Evolutionary conservation across 805 yeast genomes (phyloP), one percentile per base, ranked within the genome.

Genomic region (Yamadazyma nakazawae): DNA sequence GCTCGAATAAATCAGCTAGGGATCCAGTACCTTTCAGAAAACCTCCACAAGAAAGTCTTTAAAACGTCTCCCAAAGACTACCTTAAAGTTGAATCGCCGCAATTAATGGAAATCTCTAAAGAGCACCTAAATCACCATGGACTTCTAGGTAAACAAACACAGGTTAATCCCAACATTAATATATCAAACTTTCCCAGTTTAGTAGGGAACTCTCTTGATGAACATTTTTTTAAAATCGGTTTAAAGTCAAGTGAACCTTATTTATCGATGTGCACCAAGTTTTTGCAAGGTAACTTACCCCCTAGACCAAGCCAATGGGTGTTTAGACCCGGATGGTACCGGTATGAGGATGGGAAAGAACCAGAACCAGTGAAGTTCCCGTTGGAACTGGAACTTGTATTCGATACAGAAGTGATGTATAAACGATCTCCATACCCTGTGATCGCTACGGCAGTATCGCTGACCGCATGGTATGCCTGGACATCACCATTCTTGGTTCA

Each of bases 391-490:
- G 80, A 79, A 2, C 58, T 94, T 11, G 90, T 86, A 0, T 92
- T 92, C 62, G 99, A 94, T 64, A 91, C 88, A 10, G 99, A 94
- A 62, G 88, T 85, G 0, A 61, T 91, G 58, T 91, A 89, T 65
- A 84, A 88, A 54, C 64, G 80, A 1, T 80, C 94, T 0, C 78
- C 76, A 3, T 91, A 81, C 59, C 84, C 98, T 0, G 80, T 86
- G 0, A 60, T 94, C 64, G 97, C 96, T 1, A 78, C 87, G 0
- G 96, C 96, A 10, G 82, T 76, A 1, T 81, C 96, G 0, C 61
- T 74, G 0, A 70, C 75, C 9, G 96, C 96, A 0, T 90, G 97
- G 96, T 94, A 91, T 59, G 82, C 84, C 0, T 94, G 99, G 99
- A 82, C 89, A 8, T 89, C 96, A 0, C 99, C 99, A 0, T 82